Percentiles rank a stretch among this genome's conserved stretches.
These are phyloP conservation scores for Trichomonascaceae sp. DNA, from an alignment of 1,139 yeast species.

Conservation along the genomic window DNA sequence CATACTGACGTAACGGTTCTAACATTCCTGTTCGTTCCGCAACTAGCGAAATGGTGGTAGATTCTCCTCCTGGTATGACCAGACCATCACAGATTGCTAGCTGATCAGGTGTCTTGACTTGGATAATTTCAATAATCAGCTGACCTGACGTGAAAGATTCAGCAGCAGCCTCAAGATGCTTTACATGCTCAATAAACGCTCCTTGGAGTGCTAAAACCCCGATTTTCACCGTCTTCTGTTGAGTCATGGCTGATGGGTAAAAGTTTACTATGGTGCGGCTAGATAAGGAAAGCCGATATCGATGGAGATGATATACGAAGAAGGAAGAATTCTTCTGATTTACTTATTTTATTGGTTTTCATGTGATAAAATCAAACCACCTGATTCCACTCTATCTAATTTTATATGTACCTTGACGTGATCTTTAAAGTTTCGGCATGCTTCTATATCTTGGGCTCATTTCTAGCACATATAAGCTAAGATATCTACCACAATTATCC, in stretches of 20 bases:
- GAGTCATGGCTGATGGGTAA: slow-evolving; percentile 14
- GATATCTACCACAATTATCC: neutral
- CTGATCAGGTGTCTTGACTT: slow-evolving; percentile 50
- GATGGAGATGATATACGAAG: neutral
- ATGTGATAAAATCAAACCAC: neutral
- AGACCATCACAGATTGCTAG: slow-evolving; percentile 51
- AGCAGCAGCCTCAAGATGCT: slow-evolving; percentile 43
- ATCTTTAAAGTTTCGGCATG: too few relatives aligned
- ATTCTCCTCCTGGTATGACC: slow-evolving; percentile 76
- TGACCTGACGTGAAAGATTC: slow-evolving; percentile 13
- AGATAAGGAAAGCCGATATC: neutral
- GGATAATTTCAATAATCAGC: slow-evolving; percentile 32
- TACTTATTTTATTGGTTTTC: neutral
- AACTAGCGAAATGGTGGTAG: slow-evolving; percentile 67
- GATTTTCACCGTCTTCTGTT: slow-evolving; percentile 27
- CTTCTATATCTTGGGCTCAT: too few relatives aligned
- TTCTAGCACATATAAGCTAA: too few relatives aligned
- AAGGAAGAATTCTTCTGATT: too few relatives aligned
- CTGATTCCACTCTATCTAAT: neutral
- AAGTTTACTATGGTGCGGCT: neutral
- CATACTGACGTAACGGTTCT: slow-evolving; percentile 48
- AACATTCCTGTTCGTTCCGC: slow-evolving; percentile 61
- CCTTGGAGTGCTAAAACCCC: slow-evolving; percentile 82
- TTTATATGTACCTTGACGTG: neutral
- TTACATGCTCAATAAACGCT: slow-evolving; percentile 68